Evolutionary conservation across 2,329 filamentous ascomycete species (phyloP).

Genomic region (Penicillium sp.): DNA sequence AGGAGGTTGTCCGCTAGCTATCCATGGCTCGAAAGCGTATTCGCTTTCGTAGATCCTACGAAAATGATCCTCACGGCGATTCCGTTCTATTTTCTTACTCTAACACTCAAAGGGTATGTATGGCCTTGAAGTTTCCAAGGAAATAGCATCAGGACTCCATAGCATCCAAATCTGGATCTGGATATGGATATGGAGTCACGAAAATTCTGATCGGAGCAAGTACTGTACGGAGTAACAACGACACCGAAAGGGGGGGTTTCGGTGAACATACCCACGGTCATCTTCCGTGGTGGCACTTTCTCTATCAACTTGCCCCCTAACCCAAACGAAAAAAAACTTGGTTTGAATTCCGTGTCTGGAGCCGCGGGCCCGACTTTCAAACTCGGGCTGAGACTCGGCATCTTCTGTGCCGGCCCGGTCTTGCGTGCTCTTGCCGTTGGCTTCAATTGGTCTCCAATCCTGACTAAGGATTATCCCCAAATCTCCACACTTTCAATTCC

Average conservation of each 20-base stretch:
- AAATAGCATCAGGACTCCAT: not conserved
- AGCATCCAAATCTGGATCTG: not conserved
- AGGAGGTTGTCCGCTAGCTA: not conserved
- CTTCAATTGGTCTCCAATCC: not conserved
- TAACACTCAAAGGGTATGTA: not conserved
- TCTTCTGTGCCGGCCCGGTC: conserved; percentile 19
- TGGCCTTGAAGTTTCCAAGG: not conserved
- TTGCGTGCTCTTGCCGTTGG: not conserved
- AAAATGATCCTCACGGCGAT: not conserved
- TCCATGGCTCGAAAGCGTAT: not conserved
- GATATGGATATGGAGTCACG: not conserved
- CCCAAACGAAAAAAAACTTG: not conserved
- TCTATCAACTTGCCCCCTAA: not conserved
- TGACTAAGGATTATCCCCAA: not conserved
- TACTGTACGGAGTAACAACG: conserved; percentile 11
- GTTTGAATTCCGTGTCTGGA: conserved; percentile 4
- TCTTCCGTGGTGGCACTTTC: conserved; percentile 9
- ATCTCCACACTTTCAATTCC: not conserved
- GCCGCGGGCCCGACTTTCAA: conserved; percentile 14
- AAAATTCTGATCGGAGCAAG: conserved; percentile 17
- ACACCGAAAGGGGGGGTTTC: conserved; percentile 12
- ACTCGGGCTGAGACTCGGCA: conserved; percentile 21
- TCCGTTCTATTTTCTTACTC: not conserved
- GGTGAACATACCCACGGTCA: conserved; percentile 15
- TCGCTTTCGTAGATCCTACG: not conserved